Evolutionary conservation across 139 green algal species (phyloP), one percentile per base, ranked within the genome.

Genomic region (Micractinium sp.): DNA sequence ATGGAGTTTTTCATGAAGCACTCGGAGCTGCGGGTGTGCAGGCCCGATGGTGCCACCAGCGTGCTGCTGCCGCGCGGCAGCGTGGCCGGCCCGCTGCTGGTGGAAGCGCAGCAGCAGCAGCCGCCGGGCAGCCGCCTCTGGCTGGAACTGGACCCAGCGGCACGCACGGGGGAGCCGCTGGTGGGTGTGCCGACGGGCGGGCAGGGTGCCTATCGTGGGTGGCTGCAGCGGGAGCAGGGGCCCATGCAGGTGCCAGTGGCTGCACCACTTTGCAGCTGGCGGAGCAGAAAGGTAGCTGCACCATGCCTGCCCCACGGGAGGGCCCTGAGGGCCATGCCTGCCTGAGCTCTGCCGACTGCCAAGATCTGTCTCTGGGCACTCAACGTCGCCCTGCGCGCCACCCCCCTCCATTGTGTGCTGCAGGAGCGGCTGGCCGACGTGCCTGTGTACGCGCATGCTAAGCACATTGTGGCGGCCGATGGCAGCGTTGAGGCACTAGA

Each of bases 381-480:
- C 23, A 18, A 35, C 25, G 12, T n/a, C n/a, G n/a, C n/a, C 63
- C 31, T 86, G n/a, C 20, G n/a, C 25, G 2, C 29, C 56, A 63
- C 22, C 5, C 85, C 5, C 60, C 33, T 27, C 77, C 74, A 20
- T 14, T 19, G 20, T 87, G n/a, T 38, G 1, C 12, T 86, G 74
- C 82, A 91, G 86, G 78, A 87, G 41, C 31, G 84, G 47, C 31
- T 95, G 9, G 41, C 92, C 69, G 36, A 88, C 2, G 91, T 94
- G 47, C 93, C 93, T 13, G 76, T 95, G 47, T 95, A 95, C 60
- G 91, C 88, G 0, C 71, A 92, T 35, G 85, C 87, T 35, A 93
- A 94, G 63, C 47, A 82, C 35, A 89, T 94, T 19, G 29, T 87
- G 5, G 12, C 35, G 0, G 22, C 71, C 5, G 56, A 79, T 71